A percentile compares a stretch with the other conserved stretches of the same genome.
These are phyloP conservation scores for Pyrus hybrid DNA, from an alignment of 331 rosid species.

Conservation along the genomic window DNA sequence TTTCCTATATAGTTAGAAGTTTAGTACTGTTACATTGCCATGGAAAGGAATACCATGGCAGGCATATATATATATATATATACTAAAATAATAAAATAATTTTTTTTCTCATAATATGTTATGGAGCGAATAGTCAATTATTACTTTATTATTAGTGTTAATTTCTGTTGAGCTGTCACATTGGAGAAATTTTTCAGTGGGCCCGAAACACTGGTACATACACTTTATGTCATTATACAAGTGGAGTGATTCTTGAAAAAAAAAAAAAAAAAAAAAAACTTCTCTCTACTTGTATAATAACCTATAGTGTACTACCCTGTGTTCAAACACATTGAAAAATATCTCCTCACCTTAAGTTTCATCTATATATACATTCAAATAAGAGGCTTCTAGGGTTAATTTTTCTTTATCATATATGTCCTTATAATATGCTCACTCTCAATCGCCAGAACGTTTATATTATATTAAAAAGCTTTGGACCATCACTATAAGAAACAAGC, in stretches of 20 bases:
- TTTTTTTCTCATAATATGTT: not conserved
- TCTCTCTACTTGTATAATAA: too few relatives aligned
- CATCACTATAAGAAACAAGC: not conserved
- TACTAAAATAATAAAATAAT: not conserved
- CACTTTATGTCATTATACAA: fast-evolving
- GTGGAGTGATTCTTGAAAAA: too few relatives aligned
- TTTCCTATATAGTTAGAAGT: not conserved
- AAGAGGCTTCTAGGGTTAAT: too few relatives aligned
- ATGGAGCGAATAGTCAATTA: not conserved
- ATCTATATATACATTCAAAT: too few relatives aligned
- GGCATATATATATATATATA: not conserved
- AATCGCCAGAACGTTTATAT: too few relatives aligned
- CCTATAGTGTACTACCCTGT: fast-evolving
- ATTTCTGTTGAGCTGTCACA: not conserved
- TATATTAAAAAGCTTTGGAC: too few relatives aligned
- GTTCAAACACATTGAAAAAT: too few relatives aligned
- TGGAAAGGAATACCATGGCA: not conserved
- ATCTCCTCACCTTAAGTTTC: too few relatives aligned
- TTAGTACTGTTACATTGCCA: not conserved
- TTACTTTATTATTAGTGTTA: not conserved
- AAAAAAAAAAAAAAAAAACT: too few relatives aligned
- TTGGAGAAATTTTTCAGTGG: too few relatives aligned
- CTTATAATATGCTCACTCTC: too few relatives aligned
- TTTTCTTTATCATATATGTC: too few relatives aligned
- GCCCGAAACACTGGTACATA: fast-evolving